Percentiles rank a stretch among this genome's conserved stretches.
Evolutionary conservation across 176 grass and related monocot genomes (phyloP).

Genomic region (Calamus simplicifolius): DNA sequence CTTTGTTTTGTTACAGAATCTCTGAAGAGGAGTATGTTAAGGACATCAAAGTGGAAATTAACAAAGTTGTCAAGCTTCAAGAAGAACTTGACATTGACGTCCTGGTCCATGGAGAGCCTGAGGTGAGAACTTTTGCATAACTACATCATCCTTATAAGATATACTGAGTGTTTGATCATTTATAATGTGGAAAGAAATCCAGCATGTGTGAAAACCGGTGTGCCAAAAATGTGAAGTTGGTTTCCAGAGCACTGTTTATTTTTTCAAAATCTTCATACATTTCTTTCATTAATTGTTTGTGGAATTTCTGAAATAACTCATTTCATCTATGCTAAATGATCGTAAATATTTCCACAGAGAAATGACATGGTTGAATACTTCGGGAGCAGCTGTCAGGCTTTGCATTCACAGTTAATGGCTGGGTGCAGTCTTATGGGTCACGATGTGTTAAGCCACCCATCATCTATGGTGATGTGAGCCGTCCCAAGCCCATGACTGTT

Average conservation of each 20-base stretch:
- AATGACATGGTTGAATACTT: slow-evolving; percentile 99
- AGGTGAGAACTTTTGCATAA: slow-evolving; percentile 30
- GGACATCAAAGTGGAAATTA: slow-evolving; percentile 90
- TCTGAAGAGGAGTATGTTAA: slow-evolving; percentile 65
- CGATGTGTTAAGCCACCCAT: slow-evolving; percentile 92
- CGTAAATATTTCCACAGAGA: slow-evolving; percentile 37
- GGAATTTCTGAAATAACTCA: too few relatives aligned
- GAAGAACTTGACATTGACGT: slow-evolving; percentile 99
- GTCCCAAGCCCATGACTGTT: slow-evolving; percentile 86
- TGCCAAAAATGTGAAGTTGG: too few relatives aligned
- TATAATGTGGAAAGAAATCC: too few relatives aligned
- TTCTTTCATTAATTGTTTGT: slow-evolving; percentile 5
- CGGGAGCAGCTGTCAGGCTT: slow-evolving; percentile 95
- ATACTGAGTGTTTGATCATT: too few relatives aligned
- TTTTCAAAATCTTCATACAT: not conserved
- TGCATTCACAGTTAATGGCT: slow-evolving; percentile 93
- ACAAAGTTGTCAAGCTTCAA: slow-evolving; percentile 88
- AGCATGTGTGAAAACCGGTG: too few relatives aligned
- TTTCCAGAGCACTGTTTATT: not conserved
- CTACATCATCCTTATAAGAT: too few relatives aligned
- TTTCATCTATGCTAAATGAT: too few relatives aligned
- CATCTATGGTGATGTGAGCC: slow-evolving; percentile 96
- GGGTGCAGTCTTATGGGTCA: slow-evolving; percentile 97
- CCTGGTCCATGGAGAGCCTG: slow-evolving; percentile 91
- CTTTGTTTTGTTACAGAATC: slow-evolving; percentile 30